Percentiles rank a stretch among this genome's conserved stretches.
phyloP scores from a whole-genome alignment of 306 rosid species.

The Trifolium pratense region DNA sequence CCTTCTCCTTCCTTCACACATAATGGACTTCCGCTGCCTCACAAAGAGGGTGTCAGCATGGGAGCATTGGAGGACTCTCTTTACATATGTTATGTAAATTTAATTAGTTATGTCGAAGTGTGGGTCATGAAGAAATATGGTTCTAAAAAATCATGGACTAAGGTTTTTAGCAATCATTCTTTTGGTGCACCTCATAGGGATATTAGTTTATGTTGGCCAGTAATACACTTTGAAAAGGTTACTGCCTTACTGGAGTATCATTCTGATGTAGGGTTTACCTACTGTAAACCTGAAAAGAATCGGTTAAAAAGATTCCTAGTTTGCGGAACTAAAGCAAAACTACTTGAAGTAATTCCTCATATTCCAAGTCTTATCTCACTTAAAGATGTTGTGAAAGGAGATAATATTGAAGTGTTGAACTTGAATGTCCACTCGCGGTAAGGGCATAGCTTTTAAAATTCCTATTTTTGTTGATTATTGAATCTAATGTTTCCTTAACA shows the following conservation, averaged over 20 bases:
- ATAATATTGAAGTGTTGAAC: background rate
- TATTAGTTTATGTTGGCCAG: background rate
- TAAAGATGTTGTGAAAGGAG: background rate
- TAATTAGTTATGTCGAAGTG: background rate
- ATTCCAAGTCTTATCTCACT: background rate
- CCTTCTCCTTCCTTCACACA: background rate
- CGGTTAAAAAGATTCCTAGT: background rate
- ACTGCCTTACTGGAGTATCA: background rate
- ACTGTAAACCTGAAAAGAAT: background rate
- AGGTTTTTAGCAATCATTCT: background rate
- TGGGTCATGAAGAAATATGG: background rate
- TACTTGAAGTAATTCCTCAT: background rate
- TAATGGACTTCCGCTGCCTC: no score
- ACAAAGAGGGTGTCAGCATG: background rate
- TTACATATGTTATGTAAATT: background rate
- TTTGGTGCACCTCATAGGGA: background rate
- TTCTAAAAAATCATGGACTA: background rate
- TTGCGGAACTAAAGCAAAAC: background rate
- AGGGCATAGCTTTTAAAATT: background rate
- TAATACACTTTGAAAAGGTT: background rate
- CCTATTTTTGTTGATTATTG: no score
- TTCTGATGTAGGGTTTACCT: background rate
- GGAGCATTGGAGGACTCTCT: background rate
- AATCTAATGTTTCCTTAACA: background rate
- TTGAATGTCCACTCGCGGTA: background rate